Evolutionary conservation across 495 filamentous ascomycete genomes (phyloP), one percentile per base, ranked within the genome.

Genomic region (Evernia prunastri): DNA sequence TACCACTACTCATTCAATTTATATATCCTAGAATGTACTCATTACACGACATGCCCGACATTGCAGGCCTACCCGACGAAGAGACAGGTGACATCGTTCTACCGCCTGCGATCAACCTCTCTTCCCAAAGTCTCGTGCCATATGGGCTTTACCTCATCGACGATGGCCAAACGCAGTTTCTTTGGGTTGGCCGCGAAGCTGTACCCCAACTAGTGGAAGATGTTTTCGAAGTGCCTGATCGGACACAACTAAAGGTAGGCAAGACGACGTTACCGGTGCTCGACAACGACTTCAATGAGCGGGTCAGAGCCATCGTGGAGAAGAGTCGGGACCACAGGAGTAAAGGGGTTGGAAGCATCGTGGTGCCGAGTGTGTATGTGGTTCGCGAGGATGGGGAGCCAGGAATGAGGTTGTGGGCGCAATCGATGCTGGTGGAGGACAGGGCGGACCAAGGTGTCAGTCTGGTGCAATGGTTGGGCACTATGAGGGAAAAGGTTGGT

Each of bases 61-160:
- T 85, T 65, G 91, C 92, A 8, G 94, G 94, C 58, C 74, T 92
- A 37, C 89, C 92, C 2, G 89, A 97, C 71, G 82, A 87, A 35
- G 80, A 88, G 66, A 96, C 89, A 0, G 90, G 91, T 64, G 90
- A 94, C 70, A 97, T 93, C 63, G 78, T 88, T 29, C 85, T 98
- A 15, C 94, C 94, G 15, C 91, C 88, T 10, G 80, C 89, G 2
- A 75, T 89, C 71, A 97, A 97, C 74, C 81, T 97, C 66, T 91
- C 92, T 20, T 94, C 91, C 0, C 89, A 90, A 69, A 84, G 87
- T 37, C 80, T 98, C 53, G 89, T 91, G n/a, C 83, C 90, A 0
- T 96, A 92, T 72, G 94, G 94, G n/a, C 82, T 97, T 1, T 97
- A 98, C 73, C 84, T 98, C 60, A 95, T 98, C 70, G 95, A 97